Conservation (phyloP, 2,329 filamentous ascomycete species). For the Aspergillus ibericus region DNA sequence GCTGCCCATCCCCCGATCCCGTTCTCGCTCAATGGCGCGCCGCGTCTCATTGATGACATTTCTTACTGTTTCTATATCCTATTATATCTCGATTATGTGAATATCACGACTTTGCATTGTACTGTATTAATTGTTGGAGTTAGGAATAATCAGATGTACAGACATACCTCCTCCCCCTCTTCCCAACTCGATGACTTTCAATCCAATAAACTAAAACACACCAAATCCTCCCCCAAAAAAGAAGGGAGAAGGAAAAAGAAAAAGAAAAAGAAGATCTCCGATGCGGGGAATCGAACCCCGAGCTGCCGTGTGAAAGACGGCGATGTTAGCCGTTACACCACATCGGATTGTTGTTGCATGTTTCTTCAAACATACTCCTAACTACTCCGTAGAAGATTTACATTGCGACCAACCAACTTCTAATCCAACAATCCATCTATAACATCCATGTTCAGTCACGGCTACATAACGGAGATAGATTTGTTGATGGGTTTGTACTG, state of each 20-base stretch:
- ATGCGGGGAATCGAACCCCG: slow-evolving; percentile 9
- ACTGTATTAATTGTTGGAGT: slow-evolving; percentile 12
- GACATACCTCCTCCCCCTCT: not conserved
- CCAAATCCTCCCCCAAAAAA: not conserved
- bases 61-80: slow-evolving; percentile 8
- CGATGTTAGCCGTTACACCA: slow-evolving; percentile 10
- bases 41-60: slow-evolving; percentile 20
- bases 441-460: too few species aligned
- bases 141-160: not conserved
- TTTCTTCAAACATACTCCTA: too few species aligned
- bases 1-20: slow-evolving; percentile 1
- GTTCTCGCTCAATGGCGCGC: slow-evolving; percentile 18
- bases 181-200: too few species aligned
- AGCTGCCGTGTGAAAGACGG: slow-evolving; percentile 8
- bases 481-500: too few species aligned
- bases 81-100: slow-evolving; percentile 13
- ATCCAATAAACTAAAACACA: not conserved
- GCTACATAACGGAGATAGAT: too few species aligned
- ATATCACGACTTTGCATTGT: slow-evolving; percentile 26
- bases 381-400: too few species aligned
- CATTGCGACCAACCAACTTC: too few species aligned
- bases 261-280: not conserved
- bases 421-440: too few species aligned
- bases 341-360: slow-evolving; percentile 7
- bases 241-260: not conserved